These are phyloP conservation scores for Ogataea pini DNA, from an alignment of 805 yeast genomes.

Conservation along the genomic window DNA sequence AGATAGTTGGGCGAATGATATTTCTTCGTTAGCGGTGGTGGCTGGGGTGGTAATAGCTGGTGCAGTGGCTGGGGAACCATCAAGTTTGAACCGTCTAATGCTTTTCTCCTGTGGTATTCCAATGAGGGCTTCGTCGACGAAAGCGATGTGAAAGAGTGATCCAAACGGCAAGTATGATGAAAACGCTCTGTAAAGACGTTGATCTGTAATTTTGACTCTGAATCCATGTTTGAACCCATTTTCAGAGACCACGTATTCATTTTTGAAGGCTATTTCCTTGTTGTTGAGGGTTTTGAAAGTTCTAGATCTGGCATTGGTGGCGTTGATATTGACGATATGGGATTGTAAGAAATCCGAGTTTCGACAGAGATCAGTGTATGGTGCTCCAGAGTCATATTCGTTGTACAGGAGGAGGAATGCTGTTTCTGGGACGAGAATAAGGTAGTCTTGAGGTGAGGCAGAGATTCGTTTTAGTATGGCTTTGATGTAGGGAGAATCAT, in stretches of 20 bases:
- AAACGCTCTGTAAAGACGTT: constrained; percentile 53
- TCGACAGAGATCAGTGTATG: constrained; percentile 54
- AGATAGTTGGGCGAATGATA: constrained; percentile 41
- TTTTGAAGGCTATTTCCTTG: constrained; percentile 55
- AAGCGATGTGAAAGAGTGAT: constrained; percentile 53
- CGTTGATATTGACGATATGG: constrained; percentile 51
- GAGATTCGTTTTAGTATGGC: constrained; percentile 46
- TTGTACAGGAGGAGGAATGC: constrained; percentile 41
- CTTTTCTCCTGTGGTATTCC: constrained; percentile 40
- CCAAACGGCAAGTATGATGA: constrained; percentile 62
- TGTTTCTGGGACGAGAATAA: constrained; percentile 66
- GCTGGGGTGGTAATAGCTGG: background rate
- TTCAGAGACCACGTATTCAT: constrained; percentile 54
- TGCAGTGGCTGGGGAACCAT: background rate
- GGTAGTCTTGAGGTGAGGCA: constrained; percentile 49
- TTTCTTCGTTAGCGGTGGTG: constrained; percentile 1
- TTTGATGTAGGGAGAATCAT: constrained; percentile 43
- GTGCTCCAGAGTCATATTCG: constrained; percentile 40
- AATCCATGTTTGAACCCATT: constrained; percentile 56
- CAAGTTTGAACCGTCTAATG: constrained; percentile 9
- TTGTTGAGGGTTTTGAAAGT: constrained; percentile 55
- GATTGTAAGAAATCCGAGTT: constrained; percentile 61
- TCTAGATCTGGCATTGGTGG: constrained; percentile 24
- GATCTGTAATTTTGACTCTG: constrained; percentile 43
- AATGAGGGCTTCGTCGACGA: constrained; percentile 55